Percentiles rank a stretch among this genome's conserved stretches.
These are phyloP conservation scores for Rhizophagus prolifer DNA, from an alignment of 192 early-diverging fungal species.

Conservation along the genomic window DNA sequence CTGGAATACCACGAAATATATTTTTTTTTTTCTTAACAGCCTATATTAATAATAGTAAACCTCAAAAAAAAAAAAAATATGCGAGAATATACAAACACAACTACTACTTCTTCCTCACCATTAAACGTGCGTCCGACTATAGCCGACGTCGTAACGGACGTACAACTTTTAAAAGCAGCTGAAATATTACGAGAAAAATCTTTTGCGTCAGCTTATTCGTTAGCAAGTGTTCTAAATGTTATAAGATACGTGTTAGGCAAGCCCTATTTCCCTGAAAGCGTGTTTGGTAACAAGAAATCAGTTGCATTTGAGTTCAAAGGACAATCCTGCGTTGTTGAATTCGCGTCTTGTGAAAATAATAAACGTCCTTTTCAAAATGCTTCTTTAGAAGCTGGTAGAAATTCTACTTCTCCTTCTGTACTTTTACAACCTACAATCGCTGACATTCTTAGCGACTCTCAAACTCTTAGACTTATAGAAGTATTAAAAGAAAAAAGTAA, in stretches of 20 bases:
- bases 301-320: constrained; percentile 19
- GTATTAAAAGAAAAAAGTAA: constrained; percentile 19
- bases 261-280: constrained; percentile 24
- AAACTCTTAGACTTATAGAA: constrained; percentile 16
- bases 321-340: constrained; percentile 21
- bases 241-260: constrained; percentile 19
- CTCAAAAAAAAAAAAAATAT: constrained; percentile 11
- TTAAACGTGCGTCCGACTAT: constrained; percentile 23
- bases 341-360: constrained; percentile 5
- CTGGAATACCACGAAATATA: constrained; percentile 18
- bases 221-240: constrained; percentile 16
- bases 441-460: constrained; percentile 21
- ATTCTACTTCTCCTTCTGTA: not conserved
- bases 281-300: constrained; percentile 24
- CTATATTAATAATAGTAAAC: not conserved
- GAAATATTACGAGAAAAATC: constrained; percentile 25
- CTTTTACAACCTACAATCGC: constrained; percentile 24
- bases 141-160: constrained; percentile 23
- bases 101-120: not conserved
- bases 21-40: not conserved
- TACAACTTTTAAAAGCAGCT: constrained; percentile 20
- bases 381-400: not conserved
- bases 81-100: not conserved
- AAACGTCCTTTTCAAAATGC: not conserved
- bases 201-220: constrained; percentile 10